A percentile compares a stretch with the other conserved stretches of the same genome.
Conservation (phyloP, 2,329 filamentous ascomycete species). For the Fusarium pseudograminearum region DNA sequence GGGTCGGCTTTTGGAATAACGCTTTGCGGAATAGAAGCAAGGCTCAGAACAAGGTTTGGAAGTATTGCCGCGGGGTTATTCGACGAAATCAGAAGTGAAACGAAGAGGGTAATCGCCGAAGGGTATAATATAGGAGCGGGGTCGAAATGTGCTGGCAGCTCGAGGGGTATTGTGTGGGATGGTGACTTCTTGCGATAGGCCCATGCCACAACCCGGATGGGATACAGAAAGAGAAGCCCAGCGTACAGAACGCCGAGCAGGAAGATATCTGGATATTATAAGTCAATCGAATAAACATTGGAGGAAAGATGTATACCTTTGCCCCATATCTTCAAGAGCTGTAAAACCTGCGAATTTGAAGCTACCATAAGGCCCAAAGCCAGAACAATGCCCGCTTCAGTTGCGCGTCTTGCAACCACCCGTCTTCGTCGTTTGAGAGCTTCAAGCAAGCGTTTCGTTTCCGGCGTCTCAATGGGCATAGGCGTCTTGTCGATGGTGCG, state of each 20-base stretch:
- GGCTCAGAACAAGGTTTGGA: conserved; percentile 83
- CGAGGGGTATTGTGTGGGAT: conserved; percentile 57
- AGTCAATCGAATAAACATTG: not conserved
- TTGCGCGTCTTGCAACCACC: conserved; percentile 64
- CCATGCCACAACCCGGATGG: conserved; percentile 68
- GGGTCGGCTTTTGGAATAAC: conserved; percentile 75
- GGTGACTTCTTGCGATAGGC: conserved; percentile 56
- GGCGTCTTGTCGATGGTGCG: conserved; percentile 40
- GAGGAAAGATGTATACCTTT: conserved; percentile 56
- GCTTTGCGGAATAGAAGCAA: conserved; percentile 79
- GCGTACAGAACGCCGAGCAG: conserved; percentile 53
- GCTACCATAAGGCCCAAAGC: conserved; percentile 63
- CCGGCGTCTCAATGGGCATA: conserved; percentile 23
- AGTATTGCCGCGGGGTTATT: conserved; percentile 72
- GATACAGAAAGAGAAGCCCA: conserved; percentile 66
- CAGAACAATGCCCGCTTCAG: conserved; percentile 65
- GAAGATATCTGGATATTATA: conserved; percentile 57
- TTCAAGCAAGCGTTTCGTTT: conserved; percentile 43
- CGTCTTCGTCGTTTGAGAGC: conserved; percentile 59
- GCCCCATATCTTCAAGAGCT: conserved; percentile 60
- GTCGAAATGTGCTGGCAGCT: conserved; percentile 83
- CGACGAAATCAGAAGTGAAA: conserved; percentile 78
- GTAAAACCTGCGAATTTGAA: conserved; percentile 60
- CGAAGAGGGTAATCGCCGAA: conserved; percentile 77
- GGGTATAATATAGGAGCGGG: conserved; percentile 93